phyloP scores from a whole-genome alignment of 345 rosid genomes.

The Rhizophora mangle region DNA sequence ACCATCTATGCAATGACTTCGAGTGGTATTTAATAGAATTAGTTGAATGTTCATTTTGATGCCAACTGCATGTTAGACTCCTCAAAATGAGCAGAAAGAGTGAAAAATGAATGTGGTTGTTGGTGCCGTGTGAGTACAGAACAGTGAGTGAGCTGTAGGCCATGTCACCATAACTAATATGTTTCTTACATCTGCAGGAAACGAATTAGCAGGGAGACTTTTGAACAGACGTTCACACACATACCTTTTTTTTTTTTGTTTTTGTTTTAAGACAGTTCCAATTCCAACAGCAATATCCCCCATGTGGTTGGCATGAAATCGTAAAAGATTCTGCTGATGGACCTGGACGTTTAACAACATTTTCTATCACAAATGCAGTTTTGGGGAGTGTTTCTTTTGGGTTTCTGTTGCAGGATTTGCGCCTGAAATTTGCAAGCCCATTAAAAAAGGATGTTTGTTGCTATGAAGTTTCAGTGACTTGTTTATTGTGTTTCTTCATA shows the following conservation, averaged over 20 bases:
- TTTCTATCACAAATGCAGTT: neutral
- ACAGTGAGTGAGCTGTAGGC: neutral
- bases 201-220: neutral
- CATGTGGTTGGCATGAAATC: conserved; percentile 7
- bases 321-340: conserved; percentile 1
- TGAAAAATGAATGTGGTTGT: neutral
- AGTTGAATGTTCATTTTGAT: too few relatives aligned
- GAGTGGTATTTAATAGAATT: too few relatives aligned
- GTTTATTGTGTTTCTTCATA: conserved; percentile 6
- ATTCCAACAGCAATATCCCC: neutral
- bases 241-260: too few relatives aligned
- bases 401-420: conserved; percentile 39
- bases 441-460: conserved; percentile 18
- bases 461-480: conserved; percentile 9
- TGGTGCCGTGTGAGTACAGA: neutral
- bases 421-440: conserved; percentile 48
- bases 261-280: neutral
- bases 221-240: neutral
- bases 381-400: neutral
- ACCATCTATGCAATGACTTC: too few relatives aligned
- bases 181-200: conserved; percentile 1
- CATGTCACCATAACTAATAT: neutral
- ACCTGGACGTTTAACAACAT: neutral
- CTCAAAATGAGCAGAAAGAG: conserved; percentile 12
- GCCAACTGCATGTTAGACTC: too few relatives aligned